phyloP scores from a whole-genome alignment of 2,329 filamentous ascomycete species.

The Trichoderma brevicompactum region DNA sequence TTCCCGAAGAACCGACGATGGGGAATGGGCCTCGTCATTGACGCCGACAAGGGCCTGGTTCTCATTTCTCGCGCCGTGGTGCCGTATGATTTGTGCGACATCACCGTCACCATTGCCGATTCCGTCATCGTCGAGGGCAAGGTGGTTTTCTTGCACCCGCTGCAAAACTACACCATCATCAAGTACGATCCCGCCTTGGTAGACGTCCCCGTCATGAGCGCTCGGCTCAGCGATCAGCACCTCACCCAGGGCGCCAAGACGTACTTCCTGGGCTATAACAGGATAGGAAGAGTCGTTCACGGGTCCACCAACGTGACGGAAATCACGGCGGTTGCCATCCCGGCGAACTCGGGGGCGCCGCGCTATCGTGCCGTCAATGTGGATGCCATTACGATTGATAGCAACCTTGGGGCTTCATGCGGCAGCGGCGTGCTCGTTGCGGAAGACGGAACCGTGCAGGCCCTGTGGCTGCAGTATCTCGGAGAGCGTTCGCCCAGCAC shows the following conservation, averaged over 20 bases:
- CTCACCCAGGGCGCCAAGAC: slow-evolving; percentile 94
- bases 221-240: slow-evolving; percentile 76
- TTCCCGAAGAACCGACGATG: slow-evolving; percentile 94
- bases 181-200: slow-evolving; percentile 93
- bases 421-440: slow-evolving; percentile 91
- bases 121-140: slow-evolving; percentile 94
- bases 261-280: slow-evolving; percentile 97
- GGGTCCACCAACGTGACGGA: slow-evolving; percentile 95
- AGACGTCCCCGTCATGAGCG: slow-evolving; percentile 90
- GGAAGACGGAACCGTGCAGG: slow-evolving; percentile 89
- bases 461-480: slow-evolving; percentile 94
- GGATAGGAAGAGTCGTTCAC: slow-evolving; percentile 90
- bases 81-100: slow-evolving; percentile 95
- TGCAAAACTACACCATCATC: slow-evolving; percentile 96
- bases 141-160: slow-evolving; percentile 91
- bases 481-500: slow-evolving; percentile 81
- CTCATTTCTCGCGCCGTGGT: slow-evolving; percentile 93
- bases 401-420: slow-evolving; percentile 85
- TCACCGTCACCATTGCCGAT: slow-evolving; percentile 93
- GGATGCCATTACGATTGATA: slow-evolving; percentile 96
- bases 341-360: slow-evolving; percentile 87
- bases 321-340: slow-evolving; percentile 95
- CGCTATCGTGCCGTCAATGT: slow-evolving; percentile 94
- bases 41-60: slow-evolving; percentile 93
- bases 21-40: slow-evolving; percentile 95